Percentiles rank a stretch among this genome's conserved stretches.
Conservation (phyloP, 2,329 filamentous ascomycete species). For the Boeremia exigua region DNA sequence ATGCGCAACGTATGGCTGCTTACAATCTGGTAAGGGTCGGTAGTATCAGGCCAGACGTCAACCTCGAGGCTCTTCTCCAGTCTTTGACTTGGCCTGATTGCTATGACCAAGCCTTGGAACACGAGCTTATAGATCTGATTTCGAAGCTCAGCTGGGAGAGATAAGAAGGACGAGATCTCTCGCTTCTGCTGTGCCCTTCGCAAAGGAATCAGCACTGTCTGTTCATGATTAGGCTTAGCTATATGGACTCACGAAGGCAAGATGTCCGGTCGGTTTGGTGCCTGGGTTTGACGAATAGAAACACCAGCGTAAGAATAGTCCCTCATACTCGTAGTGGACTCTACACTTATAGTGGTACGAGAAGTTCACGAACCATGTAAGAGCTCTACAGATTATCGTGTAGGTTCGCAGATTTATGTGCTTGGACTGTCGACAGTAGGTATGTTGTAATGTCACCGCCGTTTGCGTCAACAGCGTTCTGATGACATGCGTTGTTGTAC, state of each 20-base stretch:
- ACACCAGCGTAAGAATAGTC: background rate
- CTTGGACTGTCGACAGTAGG: background rate
- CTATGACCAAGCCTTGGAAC: slow-evolving; percentile 3
- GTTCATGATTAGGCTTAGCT: background rate
- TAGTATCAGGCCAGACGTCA: slow-evolving; percentile 2
- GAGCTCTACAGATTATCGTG: background rate
- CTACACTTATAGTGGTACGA: background rate
- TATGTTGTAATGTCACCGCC: background rate
- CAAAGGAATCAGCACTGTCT: background rate
- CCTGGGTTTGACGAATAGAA: background rate
- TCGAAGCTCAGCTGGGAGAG: slow-evolving; percentile 5
- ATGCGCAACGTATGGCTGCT: background rate
- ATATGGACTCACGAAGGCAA: background rate
- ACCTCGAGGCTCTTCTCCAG: background rate
- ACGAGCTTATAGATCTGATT: slow-evolving; percentile 4
- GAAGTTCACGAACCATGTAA: background rate
- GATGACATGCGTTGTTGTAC: background rate
- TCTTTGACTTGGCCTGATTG: background rate
- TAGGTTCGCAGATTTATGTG: background rate
- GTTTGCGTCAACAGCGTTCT: background rate
- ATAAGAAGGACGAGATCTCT: background rate
- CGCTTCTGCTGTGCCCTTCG: background rate
- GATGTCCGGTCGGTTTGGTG: background rate
- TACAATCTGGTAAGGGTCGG: background rate
- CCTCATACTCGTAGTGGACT: background rate